phyloP scores from a whole-genome alignment of 2,329 filamentous ascomycete genomes.

The Trematosphaeria pertusa region DNA sequence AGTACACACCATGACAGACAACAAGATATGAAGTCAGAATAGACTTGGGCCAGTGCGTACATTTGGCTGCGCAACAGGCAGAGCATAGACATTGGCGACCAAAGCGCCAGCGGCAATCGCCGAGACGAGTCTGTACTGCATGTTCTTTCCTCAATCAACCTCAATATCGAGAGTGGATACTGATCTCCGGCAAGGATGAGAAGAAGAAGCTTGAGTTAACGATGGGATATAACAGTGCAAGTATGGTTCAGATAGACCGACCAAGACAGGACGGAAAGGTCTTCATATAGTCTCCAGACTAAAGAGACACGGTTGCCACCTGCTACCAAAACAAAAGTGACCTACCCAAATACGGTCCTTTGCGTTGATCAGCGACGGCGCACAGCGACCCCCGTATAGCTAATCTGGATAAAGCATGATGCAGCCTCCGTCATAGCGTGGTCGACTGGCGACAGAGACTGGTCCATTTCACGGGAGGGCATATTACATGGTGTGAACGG shows the following conservation, averaged over 20 bases:
- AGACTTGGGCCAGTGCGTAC: constrained; percentile 26
- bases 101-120: constrained; percentile 32
- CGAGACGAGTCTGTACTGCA: constrained; percentile 39
- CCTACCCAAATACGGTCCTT: constrained; percentile 10
- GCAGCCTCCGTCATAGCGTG: constrained; percentile 27
- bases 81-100: constrained; percentile 25
- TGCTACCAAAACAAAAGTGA: constrained; percentile 10
- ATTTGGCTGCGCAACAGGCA: constrained; percentile 31
- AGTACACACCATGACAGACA: too few species aligned
- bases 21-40: too few species aligned
- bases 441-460: constrained; percentile 20
- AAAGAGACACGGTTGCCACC: constrained; percentile 28
- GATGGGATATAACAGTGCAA: constrained; percentile 12
- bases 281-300: constrained; percentile 28
- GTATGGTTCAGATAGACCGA: constrained; percentile 16
- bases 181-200: not conserved
- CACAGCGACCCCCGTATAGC: constrained; percentile 25
- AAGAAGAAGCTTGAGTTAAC: constrained; percentile 3
- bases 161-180: constrained; percentile 11
- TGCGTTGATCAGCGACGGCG: constrained; percentile 9
- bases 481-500: constrained; percentile 23
- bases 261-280: constrained; percentile 14
- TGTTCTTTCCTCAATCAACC: constrained; percentile 13
- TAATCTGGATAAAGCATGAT: constrained; percentile 35
- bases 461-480: constrained; percentile 6